Evolutionary conservation across 345 rosid genomes (phyloP).

Genomic region (Ricinus communis): DNA sequence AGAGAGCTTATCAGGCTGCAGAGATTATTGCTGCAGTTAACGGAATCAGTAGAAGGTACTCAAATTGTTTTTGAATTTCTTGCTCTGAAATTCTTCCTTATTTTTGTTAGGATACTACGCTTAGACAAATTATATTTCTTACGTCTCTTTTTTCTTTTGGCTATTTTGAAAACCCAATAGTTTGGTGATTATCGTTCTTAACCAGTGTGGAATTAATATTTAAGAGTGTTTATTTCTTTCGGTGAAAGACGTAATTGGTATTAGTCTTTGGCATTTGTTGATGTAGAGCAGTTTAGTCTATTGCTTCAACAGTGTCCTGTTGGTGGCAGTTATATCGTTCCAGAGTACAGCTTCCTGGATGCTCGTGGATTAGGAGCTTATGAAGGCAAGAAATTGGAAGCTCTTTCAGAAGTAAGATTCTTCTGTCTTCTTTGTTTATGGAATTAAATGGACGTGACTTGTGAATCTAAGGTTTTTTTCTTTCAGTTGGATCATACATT

Average conservation of each 20-base stretch:
- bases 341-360: conserved; percentile 90
- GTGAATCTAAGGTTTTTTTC: background rate
- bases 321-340: conserved; percentile 71
- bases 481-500: too few relatives aligned
- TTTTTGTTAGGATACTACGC: background rate
- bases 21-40: conserved; percentile 80
- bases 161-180: too few relatives aligned
- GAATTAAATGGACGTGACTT: background rate
- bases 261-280: too few relatives aligned
- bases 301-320: conserved; percentile 5
- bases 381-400: conserved; percentile 78
- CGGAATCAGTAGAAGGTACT: conserved; percentile 67
- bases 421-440: background rate
- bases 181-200: too few relatives aligned
- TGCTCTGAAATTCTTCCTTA: too few relatives aligned
- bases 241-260: too few relatives aligned
- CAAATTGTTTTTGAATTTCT: too few relatives aligned
- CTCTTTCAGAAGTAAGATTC: conserved; percentile 63
- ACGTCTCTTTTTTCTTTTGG: too few relatives aligned
- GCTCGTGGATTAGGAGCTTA: conserved; percentile 97
- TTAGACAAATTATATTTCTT: background rate
- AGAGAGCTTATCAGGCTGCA: conserved; percentile 93
- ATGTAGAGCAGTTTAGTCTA: too few relatives aligned
- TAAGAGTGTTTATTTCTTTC: too few relatives aligned
- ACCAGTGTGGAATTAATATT: too few relatives aligned